Evolutionary conservation across 2,329 filamentous ascomycete species (phyloP).

Genomic region (Aspergillus terreus): DNA sequence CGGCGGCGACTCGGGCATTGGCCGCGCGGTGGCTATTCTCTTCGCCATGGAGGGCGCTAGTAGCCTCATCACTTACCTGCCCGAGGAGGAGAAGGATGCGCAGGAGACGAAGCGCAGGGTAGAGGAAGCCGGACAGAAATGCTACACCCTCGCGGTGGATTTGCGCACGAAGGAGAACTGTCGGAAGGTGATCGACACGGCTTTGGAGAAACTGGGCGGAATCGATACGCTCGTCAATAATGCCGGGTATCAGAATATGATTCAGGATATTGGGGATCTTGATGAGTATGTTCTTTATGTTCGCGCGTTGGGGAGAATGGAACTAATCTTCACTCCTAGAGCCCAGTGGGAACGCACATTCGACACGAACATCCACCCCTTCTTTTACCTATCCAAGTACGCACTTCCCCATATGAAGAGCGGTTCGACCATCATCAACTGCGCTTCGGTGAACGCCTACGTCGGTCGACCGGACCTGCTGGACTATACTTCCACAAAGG

Average conservation of each 20-base stretch:
- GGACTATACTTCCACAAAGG: constrained; percentile 73
- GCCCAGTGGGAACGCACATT: constrained; percentile 79
- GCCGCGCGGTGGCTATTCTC: constrained; percentile 69
- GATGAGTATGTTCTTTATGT: constrained; percentile 49
- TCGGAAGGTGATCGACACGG: constrained; percentile 64
- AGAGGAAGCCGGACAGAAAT: constrained; percentile 63
- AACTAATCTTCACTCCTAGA: constrained; percentile 21
- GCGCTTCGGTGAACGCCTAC: constrained; percentile 79
- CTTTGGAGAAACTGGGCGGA: constrained; percentile 61
- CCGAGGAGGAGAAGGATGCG: constrained; percentile 72
- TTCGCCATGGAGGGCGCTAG: constrained; percentile 80
- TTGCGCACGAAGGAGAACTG: constrained; percentile 65
- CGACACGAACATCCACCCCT: constrained; percentile 77
- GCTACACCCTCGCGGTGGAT: constrained; percentile 62
- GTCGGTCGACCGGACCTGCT: constrained; percentile 74
- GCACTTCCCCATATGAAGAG: constrained; percentile 67
- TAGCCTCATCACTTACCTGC: constrained; percentile 68
- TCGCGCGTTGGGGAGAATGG: neutral
- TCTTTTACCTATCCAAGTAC: constrained; percentile 79
- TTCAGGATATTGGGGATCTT: constrained; percentile 66
- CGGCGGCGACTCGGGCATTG: constrained; percentile 76
- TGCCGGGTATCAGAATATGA: constrained; percentile 71
- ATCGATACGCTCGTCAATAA: constrained; percentile 70
- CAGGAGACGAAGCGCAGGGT: constrained; percentile 69
- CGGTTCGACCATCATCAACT: constrained; percentile 81